Evolutionary conservation across 2,329 filamentous ascomycete species (phyloP), one percentile per base, ranked within the genome.

Genomic region (Lachnellula occidentalis): DNA sequence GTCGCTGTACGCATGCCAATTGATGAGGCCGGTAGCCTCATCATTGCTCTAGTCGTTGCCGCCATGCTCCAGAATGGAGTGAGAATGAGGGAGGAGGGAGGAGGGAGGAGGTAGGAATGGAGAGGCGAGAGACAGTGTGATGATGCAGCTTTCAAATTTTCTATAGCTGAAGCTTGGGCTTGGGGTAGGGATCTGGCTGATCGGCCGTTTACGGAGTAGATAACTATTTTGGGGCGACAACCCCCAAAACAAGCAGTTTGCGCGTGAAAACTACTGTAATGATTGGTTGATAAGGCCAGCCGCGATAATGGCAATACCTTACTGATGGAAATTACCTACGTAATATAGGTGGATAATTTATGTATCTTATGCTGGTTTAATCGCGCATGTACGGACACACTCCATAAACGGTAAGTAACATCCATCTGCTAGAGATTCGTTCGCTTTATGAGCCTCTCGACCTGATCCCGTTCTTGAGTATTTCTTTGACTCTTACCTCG

Each of bases 21-120:
- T 64, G 67, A 67, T 36, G 65, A 58, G 47, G 59, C 50, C 14
- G 60, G 57, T 42, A 68, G 57, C 62, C 62, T 64, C 64, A 65
- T 65, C 57, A 64, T 63, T 54, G 63, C 58, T 68, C 63, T 65
- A 48, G 64, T 61, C 41, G 62, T 62, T 50, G 65, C 65, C 54
- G 64, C 65, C 68, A 69, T 69, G 48, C 54, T 63, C 59, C 61
- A 52, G 53, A 53, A 53, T 48, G 54, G 50, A 60, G 56, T 48
- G 53, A 31, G 17, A 47, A 50, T 39, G 47, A 49, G 39, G 36
- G 50, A 46, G 48, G 24, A 24, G 45, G 41, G 19, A 17, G 36
- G 50, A 42, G 39, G 36, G 50, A 46, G 48, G 24, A 24, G 45
- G 41, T 22, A 17, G 36, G 50, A 42, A 41, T 45, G 45, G 47